Conservation (phyloP, 1,284 basidiomycete genomes). For the Naganishia sp. region DNA sequence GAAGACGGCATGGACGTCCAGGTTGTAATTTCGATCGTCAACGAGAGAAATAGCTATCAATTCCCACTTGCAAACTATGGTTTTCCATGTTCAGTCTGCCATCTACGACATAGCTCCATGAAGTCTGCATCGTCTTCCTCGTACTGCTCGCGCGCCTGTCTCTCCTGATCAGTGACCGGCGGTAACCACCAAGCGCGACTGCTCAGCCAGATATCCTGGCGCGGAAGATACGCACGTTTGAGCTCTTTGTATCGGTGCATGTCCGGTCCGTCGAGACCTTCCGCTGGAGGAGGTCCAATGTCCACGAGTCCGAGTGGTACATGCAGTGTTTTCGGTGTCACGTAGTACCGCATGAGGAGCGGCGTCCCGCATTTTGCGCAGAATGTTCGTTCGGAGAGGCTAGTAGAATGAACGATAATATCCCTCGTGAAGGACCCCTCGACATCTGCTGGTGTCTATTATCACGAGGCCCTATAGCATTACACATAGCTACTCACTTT, state of each 20-base stretch:
- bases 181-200: conserved; percentile 20
- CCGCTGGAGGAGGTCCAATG: not conserved
- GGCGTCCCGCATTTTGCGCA: conserved; percentile 13
- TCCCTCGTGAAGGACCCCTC: not conserved
- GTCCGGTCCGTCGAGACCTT: not conserved
- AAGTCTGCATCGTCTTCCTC: conserved; percentile 18
- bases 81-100: not conserved
- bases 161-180: not conserved
- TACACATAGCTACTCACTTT: not conserved
- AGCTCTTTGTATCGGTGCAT: not conserved
- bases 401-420: not conserved
- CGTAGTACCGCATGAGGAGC: conserved; percentile 12
- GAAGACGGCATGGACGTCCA: conserved; percentile 60
- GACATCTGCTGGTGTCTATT: not conserved
- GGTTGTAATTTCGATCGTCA: conserved; percentile 41
- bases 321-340: conserved; percentile 13
- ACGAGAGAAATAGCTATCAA: no score
- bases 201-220: conserved; percentile 19
- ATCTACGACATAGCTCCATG: conserved; percentile 1
- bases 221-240: conserved; percentile 3
- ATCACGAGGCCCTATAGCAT: not conserved
- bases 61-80: not conserved
- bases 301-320: conserved; percentile 16
- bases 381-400: conserved; percentile 9
- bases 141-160: not conserved